Evolutionary conservation across 768 basidiomycete species (phyloP).

Genomic region (Tulasnella sp.): DNA sequence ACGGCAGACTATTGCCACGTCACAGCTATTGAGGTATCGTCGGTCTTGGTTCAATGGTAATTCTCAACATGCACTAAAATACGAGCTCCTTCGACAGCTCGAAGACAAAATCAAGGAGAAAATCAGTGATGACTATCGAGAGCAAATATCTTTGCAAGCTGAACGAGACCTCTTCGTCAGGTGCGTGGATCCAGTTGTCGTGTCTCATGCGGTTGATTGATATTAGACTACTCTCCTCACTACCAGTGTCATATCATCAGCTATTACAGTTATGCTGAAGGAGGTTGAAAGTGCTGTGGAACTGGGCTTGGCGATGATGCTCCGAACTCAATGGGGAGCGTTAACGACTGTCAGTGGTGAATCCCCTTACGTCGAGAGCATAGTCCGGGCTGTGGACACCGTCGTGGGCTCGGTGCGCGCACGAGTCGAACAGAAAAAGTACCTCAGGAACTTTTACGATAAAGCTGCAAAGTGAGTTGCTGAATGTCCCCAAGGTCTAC

Average conservation of each 20-base stretch:
- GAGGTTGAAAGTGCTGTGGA: constrained; percentile 85
- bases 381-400: constrained; percentile 62
- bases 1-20: constrained; percentile 96
- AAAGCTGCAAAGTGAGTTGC: constrained; percentile 70
- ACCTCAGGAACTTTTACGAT: constrained; percentile 83
- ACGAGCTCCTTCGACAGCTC: constrained; percentile 38
- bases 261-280: constrained; percentile 64
- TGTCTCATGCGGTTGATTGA: neutral
- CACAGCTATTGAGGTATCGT: constrained; percentile 68
- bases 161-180: constrained; percentile 86
- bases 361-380: constrained; percentile 67
- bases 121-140: constrained; percentile 62
- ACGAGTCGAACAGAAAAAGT: constrained; percentile 88
- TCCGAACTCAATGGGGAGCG: constrained; percentile 65
- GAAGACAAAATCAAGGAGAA: constrained; percentile 86
- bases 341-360: constrained; percentile 78
- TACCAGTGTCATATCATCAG: constrained; percentile 67
- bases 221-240: neutral
- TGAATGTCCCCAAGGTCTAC: neutral
- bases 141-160: constrained; percentile 66
- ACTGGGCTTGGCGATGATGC: constrained; percentile 60
- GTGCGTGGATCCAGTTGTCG: constrained; percentile 33
- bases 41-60: neutral
- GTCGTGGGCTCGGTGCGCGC: constrained; percentile 68
- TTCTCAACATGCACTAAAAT: neutral